Evolutionary conservation across 2,329 filamentous ascomycete genomes (phyloP).

Genomic region (Neopestalotiopsis rosae): DNA sequence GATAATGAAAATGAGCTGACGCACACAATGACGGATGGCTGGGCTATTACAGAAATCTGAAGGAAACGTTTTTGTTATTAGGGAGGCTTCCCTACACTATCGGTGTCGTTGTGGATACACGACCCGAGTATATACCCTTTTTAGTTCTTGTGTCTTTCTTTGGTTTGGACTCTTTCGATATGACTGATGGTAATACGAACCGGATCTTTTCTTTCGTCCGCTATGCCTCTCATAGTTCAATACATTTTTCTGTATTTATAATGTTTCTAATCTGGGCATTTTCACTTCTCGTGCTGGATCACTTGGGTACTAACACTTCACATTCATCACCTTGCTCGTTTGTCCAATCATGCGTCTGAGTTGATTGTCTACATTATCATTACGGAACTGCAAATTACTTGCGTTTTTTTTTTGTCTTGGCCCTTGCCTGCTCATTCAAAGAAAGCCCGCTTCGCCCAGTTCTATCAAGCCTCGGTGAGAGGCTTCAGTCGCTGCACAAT

Average conservation of each 20-base stretch:
- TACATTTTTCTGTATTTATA: neutral
- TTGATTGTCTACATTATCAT: neutral
- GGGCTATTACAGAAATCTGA: neutral
- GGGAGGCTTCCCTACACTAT: neutral
- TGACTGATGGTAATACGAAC: neutral
- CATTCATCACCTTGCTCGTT: no score
- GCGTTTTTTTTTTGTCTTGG: no score
- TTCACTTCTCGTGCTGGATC: neutral
- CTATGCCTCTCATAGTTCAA: neutral
- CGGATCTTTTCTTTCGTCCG: neutral
- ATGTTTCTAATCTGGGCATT: neutral
- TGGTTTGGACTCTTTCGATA: neutral
- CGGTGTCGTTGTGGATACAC: conserved; percentile 2
- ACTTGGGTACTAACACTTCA: neutral
- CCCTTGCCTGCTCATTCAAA: neutral
- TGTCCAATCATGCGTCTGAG: neutral
- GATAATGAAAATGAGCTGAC: neutral
- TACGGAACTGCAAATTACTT: neutral
- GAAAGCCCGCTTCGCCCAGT: neutral
- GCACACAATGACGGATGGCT: neutral
- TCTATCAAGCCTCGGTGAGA: neutral
- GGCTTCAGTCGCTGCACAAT: conserved; percentile 7
- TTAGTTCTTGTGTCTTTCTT: conserved; percentile 5
- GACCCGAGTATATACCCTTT: conserved; percentile 16
- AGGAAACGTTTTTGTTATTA: neutral